Evolutionary conservation across 78 protist species (phyloP).

Genomic region (Dictyostelium intermedium): DNA sequence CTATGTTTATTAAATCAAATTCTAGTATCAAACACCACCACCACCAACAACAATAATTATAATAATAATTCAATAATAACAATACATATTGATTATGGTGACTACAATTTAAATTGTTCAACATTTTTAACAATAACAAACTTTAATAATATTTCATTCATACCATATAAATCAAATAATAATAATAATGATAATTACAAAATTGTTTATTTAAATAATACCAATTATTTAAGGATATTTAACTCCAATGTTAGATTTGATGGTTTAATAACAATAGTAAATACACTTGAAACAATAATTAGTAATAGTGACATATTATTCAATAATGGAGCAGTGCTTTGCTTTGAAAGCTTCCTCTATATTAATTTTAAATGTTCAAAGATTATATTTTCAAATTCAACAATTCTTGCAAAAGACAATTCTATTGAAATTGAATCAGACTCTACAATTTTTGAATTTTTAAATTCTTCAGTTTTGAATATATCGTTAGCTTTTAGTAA

Average conservation of each 20-base stretch:
- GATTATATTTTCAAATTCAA: background rate
- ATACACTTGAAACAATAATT: too few relatives aligned
- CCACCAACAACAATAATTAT: background rate
- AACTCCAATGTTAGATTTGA: background rate
- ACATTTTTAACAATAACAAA: background rate
- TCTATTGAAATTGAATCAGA: background rate
- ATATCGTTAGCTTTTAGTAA: background rate
- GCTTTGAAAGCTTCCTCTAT: too few relatives aligned
- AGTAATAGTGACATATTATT: background rate
- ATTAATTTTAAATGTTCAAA: background rate
- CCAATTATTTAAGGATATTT: background rate
- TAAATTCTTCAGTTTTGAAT: background rate
- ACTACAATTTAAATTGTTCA: background rate
- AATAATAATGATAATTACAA: background rate
- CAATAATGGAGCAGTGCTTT: background rate
- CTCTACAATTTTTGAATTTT: background rate
- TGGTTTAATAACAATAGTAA: background rate
- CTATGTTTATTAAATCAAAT: background rate
- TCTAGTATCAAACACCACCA: background rate
- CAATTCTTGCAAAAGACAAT: background rate
- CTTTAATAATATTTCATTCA: background rate
- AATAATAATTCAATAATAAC: background rate
- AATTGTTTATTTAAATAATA: background rate
- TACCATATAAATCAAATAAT: background rate
- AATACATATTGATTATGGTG: background rate